phyloP scores from a whole-genome alignment of 129 eudicot species.

The Sambucus nigra region DNA sequence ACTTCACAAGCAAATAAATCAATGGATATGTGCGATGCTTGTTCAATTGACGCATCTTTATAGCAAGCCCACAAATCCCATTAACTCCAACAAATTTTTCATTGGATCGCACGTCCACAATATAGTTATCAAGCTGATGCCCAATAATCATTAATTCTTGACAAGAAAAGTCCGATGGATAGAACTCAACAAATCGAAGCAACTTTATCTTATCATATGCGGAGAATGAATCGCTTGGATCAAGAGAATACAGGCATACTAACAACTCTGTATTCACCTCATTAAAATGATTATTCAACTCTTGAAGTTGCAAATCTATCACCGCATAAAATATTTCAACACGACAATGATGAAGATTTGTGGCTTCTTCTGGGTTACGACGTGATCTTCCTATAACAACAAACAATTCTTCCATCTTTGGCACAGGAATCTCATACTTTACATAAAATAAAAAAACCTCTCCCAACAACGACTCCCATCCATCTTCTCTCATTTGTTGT shows the following conservation, averaged over 20 bases:
- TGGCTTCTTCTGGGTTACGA: background rate
- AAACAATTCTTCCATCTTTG: background rate
- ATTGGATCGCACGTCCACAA: background rate
- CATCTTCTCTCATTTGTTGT: conserved; percentile 2
- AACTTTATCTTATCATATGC: background rate
- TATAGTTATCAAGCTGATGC: background rate
- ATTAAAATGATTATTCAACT: conserved; percentile 2
- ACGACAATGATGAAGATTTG: conserved; percentile 1
- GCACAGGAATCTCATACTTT: background rate
- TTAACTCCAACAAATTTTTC: no score
- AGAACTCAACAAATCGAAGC: background rate
- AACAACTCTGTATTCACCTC: conserved; percentile 3
- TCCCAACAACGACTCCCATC: conserved; percentile 1
- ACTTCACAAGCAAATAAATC: no score
- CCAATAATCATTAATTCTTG: no score
- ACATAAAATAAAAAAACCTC: background rate
- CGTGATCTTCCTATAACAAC: background rate
- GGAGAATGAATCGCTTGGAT: background rate
- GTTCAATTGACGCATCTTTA: no score
- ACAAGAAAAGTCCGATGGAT: conserved; percentile 8
- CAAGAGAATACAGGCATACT: background rate
- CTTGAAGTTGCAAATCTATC: conserved; percentile 2
- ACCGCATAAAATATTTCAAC: background rate
- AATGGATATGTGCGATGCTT: no score
- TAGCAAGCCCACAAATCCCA: no score